phyloP scores from a whole-genome alignment of 225 moss, liverwort and hornwort species.

The Physcomitrellopsis africana region DNA sequence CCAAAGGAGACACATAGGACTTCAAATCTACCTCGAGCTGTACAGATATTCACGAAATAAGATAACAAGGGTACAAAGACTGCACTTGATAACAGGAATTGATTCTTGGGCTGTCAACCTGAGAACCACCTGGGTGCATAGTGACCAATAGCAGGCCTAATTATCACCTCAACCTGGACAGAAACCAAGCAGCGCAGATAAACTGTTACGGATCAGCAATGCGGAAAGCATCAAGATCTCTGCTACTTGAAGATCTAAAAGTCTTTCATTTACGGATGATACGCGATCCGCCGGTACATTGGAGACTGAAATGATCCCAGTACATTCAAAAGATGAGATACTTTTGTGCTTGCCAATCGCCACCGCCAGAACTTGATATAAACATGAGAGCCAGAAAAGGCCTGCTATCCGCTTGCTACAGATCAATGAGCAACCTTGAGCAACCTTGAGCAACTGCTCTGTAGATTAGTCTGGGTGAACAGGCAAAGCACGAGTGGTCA shows the following conservation, averaged over 20 bases:
- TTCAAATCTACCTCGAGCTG: conserved; percentile 19
- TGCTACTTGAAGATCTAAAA: background rate
- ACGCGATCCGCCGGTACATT: conserved; percentile 1
- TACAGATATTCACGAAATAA: conserved; percentile 33
- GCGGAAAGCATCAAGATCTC: conserved; percentile 3
- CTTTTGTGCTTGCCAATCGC: conserved; percentile 23
- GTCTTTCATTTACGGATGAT: conserved; percentile 13
- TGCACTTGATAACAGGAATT: conserved; percentile 33
- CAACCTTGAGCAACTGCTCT: conserved; percentile 18
- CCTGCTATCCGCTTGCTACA: conserved; percentile 29
- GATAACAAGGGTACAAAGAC: conserved; percentile 29
- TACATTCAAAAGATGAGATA: conserved; percentile 10
- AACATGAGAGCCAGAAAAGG: conserved; percentile 15
- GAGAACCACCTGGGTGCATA: conserved; percentile 24
- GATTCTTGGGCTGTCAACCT: conserved; percentile 24
- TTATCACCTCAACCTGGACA: conserved; percentile 20
- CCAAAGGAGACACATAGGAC: background rate
- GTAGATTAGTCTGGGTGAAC: conserved; percentile 12
- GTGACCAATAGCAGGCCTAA: conserved; percentile 15
- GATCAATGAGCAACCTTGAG: conserved; percentile 19
- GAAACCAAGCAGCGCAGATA: conserved; percentile 2
- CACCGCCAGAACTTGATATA: conserved; percentile 23
- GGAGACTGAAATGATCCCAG: conserved; percentile 24
- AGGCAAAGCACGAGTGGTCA: conserved; percentile 13
- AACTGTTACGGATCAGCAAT: conserved; percentile 12